Evolutionary conservation across 805 yeast genomes (phyloP), one percentile per base, ranked within the genome.

Genomic region (Nakazawaea laoshanensis): DNA sequence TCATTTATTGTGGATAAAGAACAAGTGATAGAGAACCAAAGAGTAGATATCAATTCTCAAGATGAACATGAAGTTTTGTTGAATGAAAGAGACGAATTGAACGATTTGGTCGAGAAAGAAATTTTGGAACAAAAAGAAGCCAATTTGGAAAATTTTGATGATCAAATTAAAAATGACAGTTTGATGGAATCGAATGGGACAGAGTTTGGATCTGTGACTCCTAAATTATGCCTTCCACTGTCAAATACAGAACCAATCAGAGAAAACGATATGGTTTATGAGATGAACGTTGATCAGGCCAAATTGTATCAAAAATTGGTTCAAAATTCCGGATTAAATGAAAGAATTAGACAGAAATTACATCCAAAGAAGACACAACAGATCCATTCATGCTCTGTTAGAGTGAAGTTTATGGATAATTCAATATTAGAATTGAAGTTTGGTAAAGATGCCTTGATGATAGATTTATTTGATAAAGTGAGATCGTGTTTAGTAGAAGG

Each of bases 321-420:
- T 7, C 47, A 67, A 2, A 52, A 55, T 33, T 23, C 35, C 19
- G 39, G 30, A 11, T 24, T 36, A 12, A 36, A 27, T 20, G 39
- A 22, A 1, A 18, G 32, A 7, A 31, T 28, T 10, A 36, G 32
- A 21, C 30, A 27, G 14, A 36, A 36, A 20, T 28, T 36, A 25
- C 27, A 36, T 12, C 4, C 18, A 11, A 13, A 27, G n/a, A 36
- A 30, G 27, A 22, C 18, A 24, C 55, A 47, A 33, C 40, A 27
- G 19, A 38, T 40, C 24, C 53, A 47, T 10, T 49, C 50, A 30
- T 64, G 73, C 32, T 47, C 57, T 6, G 48, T 77, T 2, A 58
- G 85, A 36, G 44, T 78, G 8, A 60, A 68, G 33, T 69, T 79
- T 38, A 83, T 84, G 1, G 82, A 78, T 48, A 62, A 65, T 35